Percentiles rank a stretch among this genome's conserved stretches.
Conservation (phyloP, 371 early-diverging fungal species). For the Mortierella sp. region DNA sequence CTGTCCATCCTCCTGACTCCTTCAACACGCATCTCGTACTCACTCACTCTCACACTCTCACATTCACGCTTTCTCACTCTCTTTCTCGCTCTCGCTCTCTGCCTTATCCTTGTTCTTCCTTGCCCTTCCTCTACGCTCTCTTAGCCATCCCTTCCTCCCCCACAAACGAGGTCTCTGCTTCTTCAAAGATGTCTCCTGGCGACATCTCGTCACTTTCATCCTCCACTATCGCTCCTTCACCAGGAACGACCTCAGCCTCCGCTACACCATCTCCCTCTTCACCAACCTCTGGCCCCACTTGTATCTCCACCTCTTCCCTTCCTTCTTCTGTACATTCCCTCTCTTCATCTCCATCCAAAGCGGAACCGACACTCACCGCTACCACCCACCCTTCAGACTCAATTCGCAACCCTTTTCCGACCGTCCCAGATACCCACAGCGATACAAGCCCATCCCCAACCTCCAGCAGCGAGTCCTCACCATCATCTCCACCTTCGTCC, state of each 20-base stretch:
- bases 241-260: constrained; percentile 18
- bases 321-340: constrained; percentile 11
- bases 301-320: constrained; percentile 16
- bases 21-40: constrained; percentile 13
- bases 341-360: constrained; percentile 10
- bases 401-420: neutral
- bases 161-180: constrained; percentile 2
- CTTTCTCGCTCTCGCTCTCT: constrained; percentile 32
- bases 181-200: constrained; percentile 34
- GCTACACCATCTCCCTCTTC: constrained; percentile 29
- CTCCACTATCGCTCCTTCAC: constrained; percentile 19
- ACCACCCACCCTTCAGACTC: neutral
- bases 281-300: neutral
- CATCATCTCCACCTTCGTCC: constrained; percentile 4
- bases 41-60: constrained; percentile 15
- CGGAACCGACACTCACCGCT: neutral
- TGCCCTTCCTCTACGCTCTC: constrained; percentile 16
- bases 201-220: constrained; percentile 24
- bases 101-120: constrained; percentile 26
- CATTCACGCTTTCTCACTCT: constrained; percentile 1
- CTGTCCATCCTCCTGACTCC: constrained; percentile 24
- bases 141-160: constrained; percentile 9
- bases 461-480: constrained; percentile 1
- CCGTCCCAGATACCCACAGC: constrained; percentile 6
- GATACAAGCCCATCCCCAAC: neutral